Conservation (phyloP, 192 early-diverging fungal species). For the Lunasporangiospora selenospora region DNA sequence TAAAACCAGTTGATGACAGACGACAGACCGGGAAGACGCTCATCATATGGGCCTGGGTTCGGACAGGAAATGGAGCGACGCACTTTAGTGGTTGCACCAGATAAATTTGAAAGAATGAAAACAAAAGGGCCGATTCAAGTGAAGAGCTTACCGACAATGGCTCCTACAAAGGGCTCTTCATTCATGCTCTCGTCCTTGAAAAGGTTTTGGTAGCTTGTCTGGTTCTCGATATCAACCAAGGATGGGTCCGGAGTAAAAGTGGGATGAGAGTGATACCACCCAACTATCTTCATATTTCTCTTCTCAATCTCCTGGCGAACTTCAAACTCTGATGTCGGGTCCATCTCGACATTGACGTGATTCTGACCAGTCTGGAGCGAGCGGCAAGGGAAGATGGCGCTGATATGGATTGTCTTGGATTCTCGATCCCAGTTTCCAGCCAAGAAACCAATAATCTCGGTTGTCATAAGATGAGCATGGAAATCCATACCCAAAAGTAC, state of each 20-base stretch:
- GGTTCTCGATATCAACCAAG: slow-evolving; percentile 90
- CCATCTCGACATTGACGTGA: slow-evolving; percentile 89
- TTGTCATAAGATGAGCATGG: slow-evolving; percentile 88
- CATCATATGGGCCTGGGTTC: slow-evolving; percentile 79
- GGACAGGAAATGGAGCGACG: too few species aligned
- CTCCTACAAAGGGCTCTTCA: slow-evolving; percentile 86
- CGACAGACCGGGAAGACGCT: slow-evolving; percentile 71
- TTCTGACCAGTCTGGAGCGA: slow-evolving; percentile 75
- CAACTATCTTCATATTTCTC: slow-evolving; percentile 78
- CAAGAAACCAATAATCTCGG: slow-evolving; percentile 90
- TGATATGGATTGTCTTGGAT: slow-evolving; percentile 56
- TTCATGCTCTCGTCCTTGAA: slow-evolving; percentile 67
- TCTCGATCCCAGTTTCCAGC: slow-evolving; percentile 77
- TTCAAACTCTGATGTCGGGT: slow-evolving; percentile 79
- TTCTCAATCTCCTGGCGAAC: slow-evolving; percentile 77
- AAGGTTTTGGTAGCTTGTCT: slow-evolving; percentile 82
- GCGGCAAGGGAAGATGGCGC: slow-evolving; percentile 77
- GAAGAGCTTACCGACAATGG: slow-evolving; percentile 74
- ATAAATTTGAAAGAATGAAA: too few species aligned
- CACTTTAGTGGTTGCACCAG: too few species aligned
- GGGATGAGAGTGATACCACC: slow-evolving; percentile 97
- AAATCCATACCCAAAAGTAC: slow-evolving; percentile 89
- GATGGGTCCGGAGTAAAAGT: slow-evolving; percentile 89
- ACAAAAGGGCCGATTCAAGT: too few species aligned
- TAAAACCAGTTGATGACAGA: slow-evolving; percentile 92